Conservation (phyloP, 73 alveolate species). For the Loxodes magnus region DNA sequence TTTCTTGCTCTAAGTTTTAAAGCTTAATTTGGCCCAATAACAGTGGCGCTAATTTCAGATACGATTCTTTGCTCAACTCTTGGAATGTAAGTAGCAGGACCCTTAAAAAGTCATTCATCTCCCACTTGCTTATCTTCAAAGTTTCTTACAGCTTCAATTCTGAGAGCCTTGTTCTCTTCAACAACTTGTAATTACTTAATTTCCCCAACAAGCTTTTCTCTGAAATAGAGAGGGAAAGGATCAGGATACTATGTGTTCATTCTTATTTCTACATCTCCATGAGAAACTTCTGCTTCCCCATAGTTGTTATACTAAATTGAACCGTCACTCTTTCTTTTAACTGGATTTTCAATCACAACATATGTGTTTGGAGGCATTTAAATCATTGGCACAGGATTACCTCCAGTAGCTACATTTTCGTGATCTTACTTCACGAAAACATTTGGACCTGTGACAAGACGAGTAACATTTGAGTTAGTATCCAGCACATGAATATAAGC, state of each 20-base stretch:
- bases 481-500: slow-evolving; percentile 70
- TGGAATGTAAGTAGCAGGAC: slow-evolving; percentile 66
- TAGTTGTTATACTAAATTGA: slow-evolving; percentile 40
- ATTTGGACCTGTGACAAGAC: slow-evolving; percentile 25
- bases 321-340: slow-evolving; percentile 44
- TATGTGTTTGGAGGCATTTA: slow-evolving; percentile 39
- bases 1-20: slow-evolving; percentile 31
- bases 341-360: slow-evolving; percentile 59
- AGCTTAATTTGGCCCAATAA: slow-evolving; percentile 38
- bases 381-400: slow-evolving; percentile 42
- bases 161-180: slow-evolving; percentile 45
- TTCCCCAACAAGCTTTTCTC: slow-evolving; percentile 32
- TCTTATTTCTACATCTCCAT: slow-evolving; percentile 69
- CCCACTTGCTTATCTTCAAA: slow-evolving; percentile 56
- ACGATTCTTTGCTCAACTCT: slow-evolving; percentile 54
- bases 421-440: slow-evolving; percentile 28
- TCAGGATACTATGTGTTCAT: slow-evolving; percentile 40
- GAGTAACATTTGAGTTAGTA: slow-evolving; percentile 50
- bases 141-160: slow-evolving; percentile 58
- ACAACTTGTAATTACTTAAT: slow-evolving; percentile 38
- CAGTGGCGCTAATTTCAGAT: slow-evolving; percentile 15
- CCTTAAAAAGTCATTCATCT: slow-evolving; percentile 52
- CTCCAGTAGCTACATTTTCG: slow-evolving; percentile 46
- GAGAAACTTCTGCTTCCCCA: slow-evolving; percentile 54
- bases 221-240: slow-evolving; percentile 78